These are phyloP conservation scores for Posidonia oceanica DNA, from an alignment of 116 monocot species.

Conservation along the genomic window DNA sequence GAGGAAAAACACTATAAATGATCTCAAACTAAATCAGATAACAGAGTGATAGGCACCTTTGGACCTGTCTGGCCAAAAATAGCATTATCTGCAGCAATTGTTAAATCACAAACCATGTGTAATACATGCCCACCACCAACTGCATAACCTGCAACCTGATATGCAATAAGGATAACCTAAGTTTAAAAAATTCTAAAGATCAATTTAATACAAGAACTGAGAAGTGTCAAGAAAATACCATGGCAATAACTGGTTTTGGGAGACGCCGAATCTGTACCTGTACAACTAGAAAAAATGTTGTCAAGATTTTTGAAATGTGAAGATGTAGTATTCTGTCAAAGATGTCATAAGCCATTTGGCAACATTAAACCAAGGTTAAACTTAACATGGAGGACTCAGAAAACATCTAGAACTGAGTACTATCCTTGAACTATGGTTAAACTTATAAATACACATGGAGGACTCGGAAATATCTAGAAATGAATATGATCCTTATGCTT, in stretches of 20 bases:
- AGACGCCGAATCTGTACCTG: conserved; percentile 89
- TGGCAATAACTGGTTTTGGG: conserved; percentile 94
- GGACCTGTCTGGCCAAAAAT: conserved; percentile 96
- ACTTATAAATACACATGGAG: no score
- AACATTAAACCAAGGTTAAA: no score
- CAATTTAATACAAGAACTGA: background rate
- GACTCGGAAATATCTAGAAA: no score
- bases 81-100: conserved; percentile 96
- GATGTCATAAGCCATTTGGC: no score
- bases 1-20: no score
- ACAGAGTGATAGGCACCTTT: conserved; percentile 38
- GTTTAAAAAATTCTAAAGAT: background rate
- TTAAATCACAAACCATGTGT: conserved; percentile 94
- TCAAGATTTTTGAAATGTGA: no score
- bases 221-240: conserved; percentile 30
- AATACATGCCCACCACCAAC: conserved; percentile 83
- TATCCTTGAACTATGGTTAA: no score
- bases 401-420: no score
- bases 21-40: background rate
- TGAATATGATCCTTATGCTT: no score
- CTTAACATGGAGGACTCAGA: no score
- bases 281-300: background rate
- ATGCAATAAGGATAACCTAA: conserved; percentile 1
- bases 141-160: conserved; percentile 91
- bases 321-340: no score